Conservation (phyloP, 495 filamentous ascomycete genomes). For the Penicillium angulare region DNA sequence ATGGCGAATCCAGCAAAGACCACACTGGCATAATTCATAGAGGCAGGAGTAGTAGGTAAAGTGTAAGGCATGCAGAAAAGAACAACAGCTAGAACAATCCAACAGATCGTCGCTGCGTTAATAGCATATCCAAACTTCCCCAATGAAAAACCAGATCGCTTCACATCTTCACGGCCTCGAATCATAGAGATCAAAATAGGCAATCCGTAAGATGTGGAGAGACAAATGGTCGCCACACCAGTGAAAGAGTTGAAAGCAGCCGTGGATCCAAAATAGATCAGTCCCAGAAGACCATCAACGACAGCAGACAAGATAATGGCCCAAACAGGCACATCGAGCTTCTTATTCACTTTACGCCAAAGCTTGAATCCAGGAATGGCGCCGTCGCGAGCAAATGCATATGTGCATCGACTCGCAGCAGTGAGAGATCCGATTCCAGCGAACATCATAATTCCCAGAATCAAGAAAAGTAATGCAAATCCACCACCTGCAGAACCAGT, state of each 20-base stretch:
- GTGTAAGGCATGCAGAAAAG: constrained; percentile 57
- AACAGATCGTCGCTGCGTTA: constrained; percentile 47
- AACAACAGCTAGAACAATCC: constrained; percentile 51
- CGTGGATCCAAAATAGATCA: constrained; percentile 62
- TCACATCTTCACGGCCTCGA: constrained; percentile 46
- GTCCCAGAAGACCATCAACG: constrained; percentile 55
- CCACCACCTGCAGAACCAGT: constrained; percentile 53
- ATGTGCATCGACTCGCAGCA: constrained; percentile 72
- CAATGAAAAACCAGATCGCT: constrained; percentile 47
- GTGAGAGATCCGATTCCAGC: constrained; percentile 70
- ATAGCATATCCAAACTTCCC: constrained; percentile 52
- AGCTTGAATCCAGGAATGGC: constrained; percentile 67
- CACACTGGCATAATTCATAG: constrained; percentile 62
- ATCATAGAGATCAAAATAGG: constrained; percentile 61
- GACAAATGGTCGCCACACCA: constrained; percentile 63
- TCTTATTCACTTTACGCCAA: constrained; percentile 58
- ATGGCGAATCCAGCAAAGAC: constrained; percentile 61
- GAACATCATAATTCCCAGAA: constrained; percentile 73
- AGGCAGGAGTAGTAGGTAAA: constrained; percentile 43
- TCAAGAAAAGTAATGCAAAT: constrained; percentile 69
- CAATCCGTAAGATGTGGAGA: constrained; percentile 60
- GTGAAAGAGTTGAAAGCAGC: constrained; percentile 68
- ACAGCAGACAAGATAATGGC: constrained; percentile 55
- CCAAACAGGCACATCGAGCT: constrained; percentile 56
- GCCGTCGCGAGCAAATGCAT: constrained; percentile 65